Conservation (phyloP, 352 stramenopile species). For the Aphanomyces invadans region DNA sequence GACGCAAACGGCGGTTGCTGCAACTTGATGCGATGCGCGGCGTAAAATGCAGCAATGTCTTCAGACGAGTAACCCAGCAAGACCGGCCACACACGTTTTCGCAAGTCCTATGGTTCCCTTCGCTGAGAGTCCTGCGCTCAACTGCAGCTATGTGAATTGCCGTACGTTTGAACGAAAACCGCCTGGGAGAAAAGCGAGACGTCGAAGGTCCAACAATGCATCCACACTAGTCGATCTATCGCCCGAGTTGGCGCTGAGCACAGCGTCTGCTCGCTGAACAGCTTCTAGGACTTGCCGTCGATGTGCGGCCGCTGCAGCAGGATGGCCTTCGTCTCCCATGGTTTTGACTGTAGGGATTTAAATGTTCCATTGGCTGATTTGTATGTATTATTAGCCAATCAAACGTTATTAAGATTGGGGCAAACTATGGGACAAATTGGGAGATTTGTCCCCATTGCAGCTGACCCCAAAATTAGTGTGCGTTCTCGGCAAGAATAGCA, state of each 20-base stretch:
- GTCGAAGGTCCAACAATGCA: not conserved
- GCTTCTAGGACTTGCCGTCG: not conserved
- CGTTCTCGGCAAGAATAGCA: not conserved
- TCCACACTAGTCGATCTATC: not conserved
- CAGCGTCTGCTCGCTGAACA: not conserved
- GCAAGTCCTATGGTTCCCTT: conserved; percentile 33
- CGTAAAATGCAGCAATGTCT: not conserved
- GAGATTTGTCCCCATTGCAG: not conserved
- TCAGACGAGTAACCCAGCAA: conserved; percentile 33
- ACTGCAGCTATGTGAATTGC: not conserved
- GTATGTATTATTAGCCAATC: too few species aligned
- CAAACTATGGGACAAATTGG: too few species aligned
- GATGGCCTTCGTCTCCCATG: not conserved
- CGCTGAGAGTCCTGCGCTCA: not conserved
- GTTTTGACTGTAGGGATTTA: too few species aligned
- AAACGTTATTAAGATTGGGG: too few species aligned
- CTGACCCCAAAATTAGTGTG: not conserved
- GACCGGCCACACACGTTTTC: conserved; percentile 52
- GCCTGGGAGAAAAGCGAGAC: conserved; percentile 7
- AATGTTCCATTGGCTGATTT: too few species aligned
- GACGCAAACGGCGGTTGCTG: conserved; percentile 20
- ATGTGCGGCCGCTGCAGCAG: not conserved
- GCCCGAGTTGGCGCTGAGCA: not conserved
- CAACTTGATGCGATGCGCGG: conserved; percentile 8
- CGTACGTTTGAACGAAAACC: conserved; percentile 10